These are phyloP conservation scores for Boletellus sp. DNA, from an alignment of 1,284 basidiomycete genomes.

Conservation along the genomic window DNA sequence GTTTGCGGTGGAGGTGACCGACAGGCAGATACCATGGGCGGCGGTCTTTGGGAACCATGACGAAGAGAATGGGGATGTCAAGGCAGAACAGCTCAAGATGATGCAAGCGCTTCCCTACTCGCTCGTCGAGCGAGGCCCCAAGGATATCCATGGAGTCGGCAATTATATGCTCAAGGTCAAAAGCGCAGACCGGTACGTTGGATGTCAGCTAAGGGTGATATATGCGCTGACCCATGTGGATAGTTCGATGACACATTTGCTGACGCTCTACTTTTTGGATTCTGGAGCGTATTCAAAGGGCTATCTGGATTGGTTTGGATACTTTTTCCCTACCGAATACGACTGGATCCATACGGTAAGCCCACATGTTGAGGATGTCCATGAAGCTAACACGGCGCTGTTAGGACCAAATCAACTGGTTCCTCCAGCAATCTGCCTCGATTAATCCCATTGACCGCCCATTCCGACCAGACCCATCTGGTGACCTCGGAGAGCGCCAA, in stretches of 20 bases:
- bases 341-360: slow-evolving; percentile 74
- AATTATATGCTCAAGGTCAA: slow-evolving; percentile 80
- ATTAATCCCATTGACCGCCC: slow-evolving; percentile 77
- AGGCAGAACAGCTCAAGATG: slow-evolving; percentile 65
- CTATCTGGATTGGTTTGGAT: slow-evolving; percentile 56
- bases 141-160: slow-evolving; percentile 79
- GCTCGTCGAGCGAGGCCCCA: slow-evolving; percentile 75
- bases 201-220: neutral
- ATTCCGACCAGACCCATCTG: slow-evolving; percentile 72
- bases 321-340: slow-evolving; percentile 64
- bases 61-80: slow-evolving; percentile 62
- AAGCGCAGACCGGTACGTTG: slow-evolving; percentile 65
- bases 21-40: slow-evolving; percentile 81
- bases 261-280: slow-evolving; percentile 92
- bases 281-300: slow-evolving; percentile 75
- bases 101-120: slow-evolving; percentile 84
- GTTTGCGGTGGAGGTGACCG: slow-evolving; percentile 75
- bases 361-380: neutral
- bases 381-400: neutral
- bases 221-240: slow-evolving; percentile 1
- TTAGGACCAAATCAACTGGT: slow-evolving; percentile 84
- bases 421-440: slow-evolving; percentile 70
- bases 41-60: slow-evolving; percentile 94
- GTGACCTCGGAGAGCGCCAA: slow-evolving; percentile 60
- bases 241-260: slow-evolving; percentile 81